Percentiles rank a stretch among this genome's conserved stretches.
Evolutionary conservation across 2,329 filamentous ascomycete genomes (phyloP).

Genomic region (Fusarium falciforme): DNA sequence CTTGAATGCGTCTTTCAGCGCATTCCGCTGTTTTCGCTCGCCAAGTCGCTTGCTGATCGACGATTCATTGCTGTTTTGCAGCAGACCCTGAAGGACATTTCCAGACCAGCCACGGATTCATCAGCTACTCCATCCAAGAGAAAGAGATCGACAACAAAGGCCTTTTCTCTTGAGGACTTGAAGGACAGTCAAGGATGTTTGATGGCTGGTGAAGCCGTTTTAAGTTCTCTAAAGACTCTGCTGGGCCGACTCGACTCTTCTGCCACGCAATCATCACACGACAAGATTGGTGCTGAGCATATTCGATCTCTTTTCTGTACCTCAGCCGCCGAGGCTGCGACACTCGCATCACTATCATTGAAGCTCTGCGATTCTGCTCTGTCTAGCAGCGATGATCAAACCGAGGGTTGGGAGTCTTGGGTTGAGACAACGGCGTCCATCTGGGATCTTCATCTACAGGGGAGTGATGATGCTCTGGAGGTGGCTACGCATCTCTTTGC

Average conservation of each 20-base stretch:
- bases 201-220: conserved; percentile 59
- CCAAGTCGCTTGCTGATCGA: conserved; percentile 76
- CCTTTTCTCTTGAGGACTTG: conserved; percentile 55
- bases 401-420: conserved; percentile 59
- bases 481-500: conserved; percentile 61
- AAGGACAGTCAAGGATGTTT: conserved; percentile 56
- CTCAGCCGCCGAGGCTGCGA: conserved; percentile 59
- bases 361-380: conserved; percentile 57
- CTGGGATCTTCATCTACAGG: conserved; percentile 67
- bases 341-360: conserved; percentile 59
- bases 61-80: conserved; percentile 75
- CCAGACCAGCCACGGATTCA: conserved; percentile 46
- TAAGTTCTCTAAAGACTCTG: conserved; percentile 59
- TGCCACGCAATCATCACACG: conserved; percentile 51
- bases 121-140: conserved; percentile 53
- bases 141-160: conserved; percentile 55
- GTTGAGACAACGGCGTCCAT: conserved; percentile 57
- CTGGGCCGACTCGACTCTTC: conserved; percentile 57
- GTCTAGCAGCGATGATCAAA: conserved; percentile 45
- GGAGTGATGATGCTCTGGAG: conserved; percentile 58
- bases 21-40: conserved; percentile 77
- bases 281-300: conserved; percentile 67
- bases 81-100: conserved; percentile 71
- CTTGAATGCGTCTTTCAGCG: conserved; percentile 69
- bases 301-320: conserved; percentile 67